Evolutionary conservation across 139 green algal species (phyloP).

Genomic region (Coelastrella sp.): DNA sequence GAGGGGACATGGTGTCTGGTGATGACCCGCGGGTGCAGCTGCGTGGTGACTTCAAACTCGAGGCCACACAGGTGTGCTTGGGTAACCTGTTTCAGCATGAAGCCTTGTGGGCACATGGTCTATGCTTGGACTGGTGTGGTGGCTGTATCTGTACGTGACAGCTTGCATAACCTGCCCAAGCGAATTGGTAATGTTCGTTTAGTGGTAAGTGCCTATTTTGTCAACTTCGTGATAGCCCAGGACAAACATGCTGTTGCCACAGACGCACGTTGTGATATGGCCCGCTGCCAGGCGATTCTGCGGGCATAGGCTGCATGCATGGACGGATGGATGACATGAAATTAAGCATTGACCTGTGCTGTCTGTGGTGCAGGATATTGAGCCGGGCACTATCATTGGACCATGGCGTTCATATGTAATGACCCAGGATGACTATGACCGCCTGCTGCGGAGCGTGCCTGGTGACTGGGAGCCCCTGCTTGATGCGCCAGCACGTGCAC

Average conservation of each 20-base stretch:
- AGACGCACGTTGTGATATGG: no score
- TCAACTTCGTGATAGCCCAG: no score
- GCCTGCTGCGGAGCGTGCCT: neutral
- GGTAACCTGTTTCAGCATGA: neutral
- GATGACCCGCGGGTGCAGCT: constrained; percentile 7
- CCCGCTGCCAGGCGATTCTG: neutral
- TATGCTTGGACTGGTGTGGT: neutral
- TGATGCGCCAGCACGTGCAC: neutral
- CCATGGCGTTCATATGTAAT: constrained; percentile 38
- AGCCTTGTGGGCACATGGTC: neutral
- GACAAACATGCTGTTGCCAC: no score
- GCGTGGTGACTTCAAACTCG: constrained; percentile 9
- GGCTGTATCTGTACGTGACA: no score
- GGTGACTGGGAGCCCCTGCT: constrained; percentile 13
- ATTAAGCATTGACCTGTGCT: neutral
- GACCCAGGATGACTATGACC: constrained; percentile 3
- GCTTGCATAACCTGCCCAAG: no score
- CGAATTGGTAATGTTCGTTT: no score
- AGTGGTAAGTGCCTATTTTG: no score
- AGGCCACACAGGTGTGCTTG: constrained; percentile 33
- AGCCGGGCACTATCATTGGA: constrained; percentile 23
- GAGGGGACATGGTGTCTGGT: constrained; percentile 14
- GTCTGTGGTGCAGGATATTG: constrained; percentile 2
- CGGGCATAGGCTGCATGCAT: neutral
- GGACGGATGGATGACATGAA: neutral